Evolutionary conservation across 176 grass and related monocot species (phyloP), one percentile per base, ranked within the genome.

Genomic region (Leersia perrieri): DNA sequence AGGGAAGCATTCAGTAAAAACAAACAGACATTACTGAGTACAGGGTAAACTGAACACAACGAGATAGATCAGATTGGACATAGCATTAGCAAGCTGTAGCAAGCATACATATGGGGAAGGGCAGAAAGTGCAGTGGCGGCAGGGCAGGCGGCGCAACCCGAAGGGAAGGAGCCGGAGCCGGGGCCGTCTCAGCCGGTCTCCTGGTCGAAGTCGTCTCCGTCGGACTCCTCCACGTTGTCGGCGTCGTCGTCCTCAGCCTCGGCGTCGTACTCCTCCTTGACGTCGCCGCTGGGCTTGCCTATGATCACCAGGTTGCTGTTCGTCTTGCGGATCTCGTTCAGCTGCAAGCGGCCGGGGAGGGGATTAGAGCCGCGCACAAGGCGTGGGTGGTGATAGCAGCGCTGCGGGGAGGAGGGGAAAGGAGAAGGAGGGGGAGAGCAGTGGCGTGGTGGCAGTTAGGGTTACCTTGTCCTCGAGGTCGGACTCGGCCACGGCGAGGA

Each of bases 201-300:
- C 63, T 99, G 90, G 44, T 99, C 93, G 73, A 95, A 99, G 47
- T 95, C 96, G 34, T 95, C 96, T n/a, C 86, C 96, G 51, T 99
- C 96, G 0, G 93, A 95, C 60, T 95, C 96, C 36, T 95, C 96
- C 5, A 91, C 89, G 45, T 95, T 92, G 63, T 99, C 93, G 2
- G 80, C 93, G 14, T 95, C 92, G 35, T 99, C 96, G 27, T 99
- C 92, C 68, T 99, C 96, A 22, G 80, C 88, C 53, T 89, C 92
- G 15, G 90, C 88, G 53, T 95, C 90, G 53, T 88, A 74, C 55
- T 95, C 96, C 82, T 99, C 96, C 87, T 95, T 99, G 71, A 45
- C 62, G 49, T 95, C 92, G 11, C 70, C 58, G 22, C 82, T 14
- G 58, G 85, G 87, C 80, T 91, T 95, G 7, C 96, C 96, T 45